phyloP scores from a whole-genome alignment of 1,139 yeast genomes.

The Geotrichum fermentans region DNA sequence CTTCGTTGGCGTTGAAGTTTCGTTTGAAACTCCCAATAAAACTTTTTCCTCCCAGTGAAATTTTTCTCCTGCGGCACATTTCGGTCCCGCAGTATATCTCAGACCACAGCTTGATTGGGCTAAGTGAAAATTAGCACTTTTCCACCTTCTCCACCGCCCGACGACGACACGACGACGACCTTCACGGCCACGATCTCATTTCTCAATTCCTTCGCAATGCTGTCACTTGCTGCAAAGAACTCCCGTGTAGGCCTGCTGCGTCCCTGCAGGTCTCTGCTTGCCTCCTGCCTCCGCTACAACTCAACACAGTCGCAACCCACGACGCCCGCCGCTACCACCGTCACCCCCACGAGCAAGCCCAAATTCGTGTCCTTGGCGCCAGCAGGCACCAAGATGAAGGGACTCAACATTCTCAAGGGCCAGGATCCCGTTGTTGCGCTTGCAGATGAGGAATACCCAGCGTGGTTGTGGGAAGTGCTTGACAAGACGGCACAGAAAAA shows the following conservation, averaged over 20 bases:
- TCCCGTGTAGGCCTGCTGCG: not conserved
- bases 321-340: conserved; percentile 4
- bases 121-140: not conserved
- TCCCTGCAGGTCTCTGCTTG: not conserved
- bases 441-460: conserved; percentile 85
- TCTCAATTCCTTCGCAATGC: not conserved
- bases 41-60: conserved; percentile 10
- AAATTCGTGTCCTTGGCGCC: conserved; percentile 34
- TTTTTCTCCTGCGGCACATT: not conserved
- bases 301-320: conserved; percentile 8
- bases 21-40: not conserved
- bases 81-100: conserved; percentile 1
- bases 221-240: not conserved
- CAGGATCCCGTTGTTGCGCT: conserved; percentile 89
- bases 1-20: not conserved
- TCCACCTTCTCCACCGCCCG: not conserved
- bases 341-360: conserved; percentile 6
- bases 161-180: too few relatives aligned
- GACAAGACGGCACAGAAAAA: conserved; percentile 56
- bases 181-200: not conserved
- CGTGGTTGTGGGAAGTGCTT: conserved; percentile 89
- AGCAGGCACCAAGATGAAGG: conserved; percentile 78
- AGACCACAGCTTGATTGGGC: conserved; percentile 4
- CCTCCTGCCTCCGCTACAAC: conserved; percentile 1
- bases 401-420: conserved; percentile 64